These are phyloP conservation scores for Claviceps humidiphila DNA, from an alignment of 2,329 filamentous ascomycete genomes.

Conservation along the genomic window DNA sequence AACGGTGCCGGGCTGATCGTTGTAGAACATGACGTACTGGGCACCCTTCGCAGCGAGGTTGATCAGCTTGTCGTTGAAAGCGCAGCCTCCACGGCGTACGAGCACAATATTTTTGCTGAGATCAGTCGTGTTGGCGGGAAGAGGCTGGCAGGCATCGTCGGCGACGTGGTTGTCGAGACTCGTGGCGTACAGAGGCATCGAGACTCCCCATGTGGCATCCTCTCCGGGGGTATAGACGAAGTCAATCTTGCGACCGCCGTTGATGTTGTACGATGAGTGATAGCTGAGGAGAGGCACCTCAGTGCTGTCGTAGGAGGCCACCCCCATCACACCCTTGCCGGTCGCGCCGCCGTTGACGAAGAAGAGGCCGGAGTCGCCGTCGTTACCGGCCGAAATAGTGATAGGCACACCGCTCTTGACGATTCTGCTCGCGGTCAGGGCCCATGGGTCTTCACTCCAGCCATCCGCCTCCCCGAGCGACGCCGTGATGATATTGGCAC, in stretches of 20 bases:
- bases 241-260: conserved; percentile 2
- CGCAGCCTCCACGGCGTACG: conserved; percentile 26
- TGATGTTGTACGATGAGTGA: conserved; percentile 23
- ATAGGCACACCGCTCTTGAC: conserved; percentile 28
- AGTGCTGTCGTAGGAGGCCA: conserved; percentile 30
- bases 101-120: conserved; percentile 40
- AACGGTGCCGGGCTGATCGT: conserved; percentile 29
- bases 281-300: conserved; percentile 24
- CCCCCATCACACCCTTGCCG: conserved; percentile 27
- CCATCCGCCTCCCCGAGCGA: conserved; percentile 6
- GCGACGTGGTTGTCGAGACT: conserved; percentile 21
- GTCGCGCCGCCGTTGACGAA: conserved; percentile 24
- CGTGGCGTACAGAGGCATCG: conserved; percentile 15
- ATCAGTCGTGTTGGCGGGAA: conserved; percentile 36
- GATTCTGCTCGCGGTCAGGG: conserved; percentile 26
- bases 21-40: conserved; percentile 49
- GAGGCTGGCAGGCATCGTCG: conserved; percentile 16
- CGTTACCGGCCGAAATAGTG: conserved; percentile 31
- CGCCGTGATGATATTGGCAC: conserved; percentile 20
- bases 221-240: background rate
- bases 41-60: conserved; percentile 29
- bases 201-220: conserved; percentile 6
- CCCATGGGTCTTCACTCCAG: conserved; percentile 18
- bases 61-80: background rate
- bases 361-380: conserved; percentile 28